Base-by-base conservation (phyloP, 441 rosid genomes). In the Rhodomyrtus psidioides region DNA sequence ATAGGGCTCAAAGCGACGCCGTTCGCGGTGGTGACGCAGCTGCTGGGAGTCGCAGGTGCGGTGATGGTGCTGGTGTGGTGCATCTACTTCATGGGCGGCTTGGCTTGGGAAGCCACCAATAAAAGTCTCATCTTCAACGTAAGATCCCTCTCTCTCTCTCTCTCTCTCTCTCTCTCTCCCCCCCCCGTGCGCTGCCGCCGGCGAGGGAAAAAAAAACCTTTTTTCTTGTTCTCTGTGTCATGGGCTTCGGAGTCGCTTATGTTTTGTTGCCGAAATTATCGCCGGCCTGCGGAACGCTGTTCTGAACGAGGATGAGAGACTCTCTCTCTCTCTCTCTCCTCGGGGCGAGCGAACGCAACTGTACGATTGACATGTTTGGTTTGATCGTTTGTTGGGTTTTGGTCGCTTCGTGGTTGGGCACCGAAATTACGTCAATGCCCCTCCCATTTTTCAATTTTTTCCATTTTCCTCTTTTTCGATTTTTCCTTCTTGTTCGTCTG, bases 111-210 rank as follows among this genome's bases (percentile, higher is more conserved):
- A 87, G 90, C 94, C 87, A 5, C 94, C 16, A 90, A 97, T 92
- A 97, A 96, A 76, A 92, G 84, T 87, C 98, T 97, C 89, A 97
- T 97, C 92, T 97, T 97, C 90, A 97, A 97, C 85, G 99, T 96
- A 88, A 88, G 90, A 46, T 9, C 58, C 55, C 58, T 34, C 46
- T 26, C 21, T 59, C 6, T 34, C 15, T 85, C 34, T 7, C 17
- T 49, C 49, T 53, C 42, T 55, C 59, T 34, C 39, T 51, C 53
- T 34, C 15, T 84, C 34, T 6, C 17, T 42, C 42, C 59, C 26
- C 39, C 51, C 53, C 12, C 44, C 17, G 16, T 28, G 49, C 55
- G 21, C 51, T 46, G 51, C 51, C 46, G 46, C 46, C 46, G 8
- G 51, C 51, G 51, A 46, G 12, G 3, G 9, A 7, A 46, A 60